Conservation (phyloP, 1,139 yeast genomes). For the Sugiyamaella novakii region DNA sequence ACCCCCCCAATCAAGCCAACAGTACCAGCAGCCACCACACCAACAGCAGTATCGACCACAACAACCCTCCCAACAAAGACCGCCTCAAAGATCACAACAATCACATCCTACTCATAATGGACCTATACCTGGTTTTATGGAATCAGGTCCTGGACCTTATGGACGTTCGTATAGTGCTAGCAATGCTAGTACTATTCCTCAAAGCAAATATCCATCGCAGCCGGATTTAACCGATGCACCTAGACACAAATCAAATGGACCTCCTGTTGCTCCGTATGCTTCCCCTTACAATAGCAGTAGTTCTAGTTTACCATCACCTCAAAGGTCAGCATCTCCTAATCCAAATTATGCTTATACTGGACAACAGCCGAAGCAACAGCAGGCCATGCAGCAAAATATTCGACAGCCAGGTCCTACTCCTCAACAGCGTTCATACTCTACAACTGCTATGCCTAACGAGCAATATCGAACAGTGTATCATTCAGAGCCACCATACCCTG, state of each 20-base stretch:
- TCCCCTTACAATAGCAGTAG: slow-evolving; percentile 15
- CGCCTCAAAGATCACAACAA: slow-evolving; percentile 17
- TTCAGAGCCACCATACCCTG: slow-evolving; percentile 13
- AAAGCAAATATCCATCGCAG: slow-evolving; percentile 20
- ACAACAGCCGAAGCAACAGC: no score
- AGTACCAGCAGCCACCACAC: slow-evolving; percentile 17
- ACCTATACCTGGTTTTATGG: slow-evolving; percentile 11
- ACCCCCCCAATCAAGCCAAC: slow-evolving; percentile 11
- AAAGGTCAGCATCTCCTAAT: slow-evolving; percentile 23
- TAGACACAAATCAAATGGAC: slow-evolving; percentile 27
- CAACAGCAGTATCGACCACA: slow-evolving; percentile 10
- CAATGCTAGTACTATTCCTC: not conserved
- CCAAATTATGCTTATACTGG: slow-evolving; percentile 13
- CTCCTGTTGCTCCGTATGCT: slow-evolving; percentile 16
- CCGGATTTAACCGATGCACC: slow-evolving; percentile 28
- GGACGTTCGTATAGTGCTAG: slow-evolving; percentile 15
- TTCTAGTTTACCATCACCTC: slow-evolving; percentile 17
- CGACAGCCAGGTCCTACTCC: slow-evolving; percentile 2
- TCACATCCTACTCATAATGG: not conserved
- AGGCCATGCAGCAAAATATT: slow-evolving; percentile 15
- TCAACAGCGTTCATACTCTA: not conserved
- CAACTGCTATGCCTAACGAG: slow-evolving; percentile 1
- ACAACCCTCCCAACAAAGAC: slow-evolving; percentile 6
- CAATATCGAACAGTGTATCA: slow-evolving; percentile 1
- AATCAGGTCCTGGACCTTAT: slow-evolving; percentile 18